Evolutionary conservation across 2,329 filamentous ascomycete species (phyloP).

Genomic region (Basipetospora chlamydospora): DNA sequence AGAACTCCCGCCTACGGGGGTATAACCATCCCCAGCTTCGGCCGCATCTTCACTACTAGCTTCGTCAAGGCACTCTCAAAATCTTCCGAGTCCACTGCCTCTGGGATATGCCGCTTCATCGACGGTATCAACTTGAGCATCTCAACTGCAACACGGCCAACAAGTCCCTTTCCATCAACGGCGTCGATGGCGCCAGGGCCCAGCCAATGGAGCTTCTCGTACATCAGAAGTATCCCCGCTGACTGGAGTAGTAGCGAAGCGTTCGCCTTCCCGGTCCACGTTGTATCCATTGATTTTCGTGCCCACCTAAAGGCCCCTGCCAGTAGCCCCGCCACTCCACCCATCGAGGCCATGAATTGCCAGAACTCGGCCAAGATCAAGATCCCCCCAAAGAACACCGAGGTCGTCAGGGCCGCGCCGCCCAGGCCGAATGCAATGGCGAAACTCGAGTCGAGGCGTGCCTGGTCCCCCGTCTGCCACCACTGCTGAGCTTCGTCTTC

Average conservation of each 20-base stretch:
- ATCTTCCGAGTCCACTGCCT: too few relatives aligned
- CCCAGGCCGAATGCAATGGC: neutral
- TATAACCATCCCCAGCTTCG: too few relatives aligned
- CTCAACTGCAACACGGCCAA: neutral
- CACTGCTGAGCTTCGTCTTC: neutral
- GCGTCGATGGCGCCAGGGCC: neutral
- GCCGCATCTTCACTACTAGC: too few relatives aligned
- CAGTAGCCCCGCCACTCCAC: too few relatives aligned
- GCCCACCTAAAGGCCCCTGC: too few relatives aligned
- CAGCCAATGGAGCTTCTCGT: slow-evolving; percentile 2
- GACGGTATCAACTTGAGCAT: neutral
- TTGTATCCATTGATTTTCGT: neutral
- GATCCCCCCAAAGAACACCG: neutral
- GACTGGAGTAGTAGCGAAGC: neutral
- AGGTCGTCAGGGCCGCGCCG: neutral
- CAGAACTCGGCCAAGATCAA: neutral
- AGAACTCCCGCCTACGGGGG: too few relatives aligned
- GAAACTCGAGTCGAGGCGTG: neutral
- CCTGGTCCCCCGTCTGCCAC: neutral
- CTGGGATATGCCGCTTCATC: neutral
- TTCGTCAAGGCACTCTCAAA: too few relatives aligned
- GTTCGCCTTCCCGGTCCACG: neutral
- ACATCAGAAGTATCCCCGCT: neutral
- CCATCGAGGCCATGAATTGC: too few relatives aligned
- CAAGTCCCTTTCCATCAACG: neutral